These are phyloP conservation scores for Orbilia brochopaga DNA, from an alignment of 2,329 filamentous ascomycete species.

Conservation along the genomic window DNA sequence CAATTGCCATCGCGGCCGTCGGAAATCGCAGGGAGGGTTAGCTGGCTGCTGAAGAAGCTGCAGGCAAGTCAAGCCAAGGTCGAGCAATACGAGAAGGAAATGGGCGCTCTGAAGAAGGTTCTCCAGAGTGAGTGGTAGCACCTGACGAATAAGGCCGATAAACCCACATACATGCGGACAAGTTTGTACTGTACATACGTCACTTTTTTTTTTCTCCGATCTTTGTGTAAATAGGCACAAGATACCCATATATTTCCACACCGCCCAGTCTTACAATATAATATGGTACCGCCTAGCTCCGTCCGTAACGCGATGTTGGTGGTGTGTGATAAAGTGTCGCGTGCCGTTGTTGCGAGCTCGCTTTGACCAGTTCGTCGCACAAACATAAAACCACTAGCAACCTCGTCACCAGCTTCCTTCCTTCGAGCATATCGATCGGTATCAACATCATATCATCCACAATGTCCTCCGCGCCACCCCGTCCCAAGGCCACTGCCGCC, in stretches of 20 bases:
- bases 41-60: conserved; percentile 62
- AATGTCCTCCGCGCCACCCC: conserved; percentile 24
- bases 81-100: conserved; percentile 62
- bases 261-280: not conserved
- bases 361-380: no score
- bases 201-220: conserved; percentile 11
- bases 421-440: not conserved
- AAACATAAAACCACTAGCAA: no score
- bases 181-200: not conserved
- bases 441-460: not conserved
- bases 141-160: no score
- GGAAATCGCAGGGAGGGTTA: conserved; percentile 60
- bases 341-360: no score
- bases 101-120: conserved; percentile 61
- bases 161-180: not conserved
- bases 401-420: not conserved
- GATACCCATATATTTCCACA: conserved; percentile 23
- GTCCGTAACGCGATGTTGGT: not conserved
- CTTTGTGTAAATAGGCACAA: conserved; percentile 39
- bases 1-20: conserved; percentile 59
- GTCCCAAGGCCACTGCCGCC: conserved; percentile 37
- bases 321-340: no score
- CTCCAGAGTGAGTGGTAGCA: conserved; percentile 60
- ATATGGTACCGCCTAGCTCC: not conserved
- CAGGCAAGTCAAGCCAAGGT: conserved; percentile 61